Evolutionary conservation across 331 rosid genomes (phyloP).

Genomic region (Pyracantha coccinea): DNA sequence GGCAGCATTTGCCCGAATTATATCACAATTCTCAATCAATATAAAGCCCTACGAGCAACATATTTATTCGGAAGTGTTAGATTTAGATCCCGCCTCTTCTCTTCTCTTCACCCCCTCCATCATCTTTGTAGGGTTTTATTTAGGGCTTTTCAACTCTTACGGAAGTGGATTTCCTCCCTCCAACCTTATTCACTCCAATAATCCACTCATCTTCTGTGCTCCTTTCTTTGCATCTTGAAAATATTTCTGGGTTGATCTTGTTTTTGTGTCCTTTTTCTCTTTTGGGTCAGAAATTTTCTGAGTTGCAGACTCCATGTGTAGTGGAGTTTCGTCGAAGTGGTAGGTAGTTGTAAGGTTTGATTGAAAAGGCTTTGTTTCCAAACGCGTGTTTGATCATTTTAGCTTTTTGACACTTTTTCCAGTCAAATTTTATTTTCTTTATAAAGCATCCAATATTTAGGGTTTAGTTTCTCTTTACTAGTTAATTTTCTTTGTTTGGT

Average conservation of each 20-base stretch:
- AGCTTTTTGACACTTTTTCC: slow-evolving; percentile 21
- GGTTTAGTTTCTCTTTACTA: neutral
- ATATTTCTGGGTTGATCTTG: neutral
- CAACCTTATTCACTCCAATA: neutral
- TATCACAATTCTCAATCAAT: no score
- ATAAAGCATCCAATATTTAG: neutral
- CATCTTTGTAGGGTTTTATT: slow-evolving; percentile 6
- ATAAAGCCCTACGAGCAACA: no score
- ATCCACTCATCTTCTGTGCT: no score
- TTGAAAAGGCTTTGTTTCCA: slow-evolving; percentile 10
- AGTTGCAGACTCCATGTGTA: neutral
- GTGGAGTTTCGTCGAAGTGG: neutral
- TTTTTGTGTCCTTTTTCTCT: neutral
- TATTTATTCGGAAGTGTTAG: neutral
- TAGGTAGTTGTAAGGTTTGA: slow-evolving; percentile 2
- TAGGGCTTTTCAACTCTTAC: slow-evolving; percentile 18
- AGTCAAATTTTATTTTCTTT: slow-evolving; percentile 20
- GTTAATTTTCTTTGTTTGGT: neutral
- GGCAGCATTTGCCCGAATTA: no score
- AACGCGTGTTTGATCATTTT: slow-evolving; percentile 16
- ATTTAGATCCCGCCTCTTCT: slow-evolving; percentile 1
- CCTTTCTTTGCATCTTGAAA: no score
- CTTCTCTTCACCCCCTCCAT: neutral
- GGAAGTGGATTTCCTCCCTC: neutral
- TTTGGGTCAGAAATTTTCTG: neutral